Base-by-base conservation (phyloP, 2,329 filamentous ascomycete species). In the Lachnellula suecica region DNA sequence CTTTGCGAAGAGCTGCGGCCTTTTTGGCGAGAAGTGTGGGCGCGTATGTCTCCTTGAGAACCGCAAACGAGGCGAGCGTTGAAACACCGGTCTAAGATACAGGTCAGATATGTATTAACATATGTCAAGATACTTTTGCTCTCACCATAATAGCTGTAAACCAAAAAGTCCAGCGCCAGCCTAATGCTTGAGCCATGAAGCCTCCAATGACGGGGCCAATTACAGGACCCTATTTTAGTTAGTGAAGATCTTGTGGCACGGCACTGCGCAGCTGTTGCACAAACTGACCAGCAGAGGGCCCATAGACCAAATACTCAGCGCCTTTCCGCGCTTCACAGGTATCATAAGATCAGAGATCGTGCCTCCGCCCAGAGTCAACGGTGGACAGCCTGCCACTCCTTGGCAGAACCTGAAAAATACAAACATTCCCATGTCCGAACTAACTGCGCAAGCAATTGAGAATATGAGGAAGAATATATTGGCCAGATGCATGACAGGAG, bases 261-360 rank as follows among this genome's bases (percentile, higher is more conserved):
- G n/a, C n/a, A n/a, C n/a, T n/a, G n/a, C n/a, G n/a, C n/a, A n/a
- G n/a, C n/a, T n/a, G n/a, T n/a, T n/a, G n/a, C n/a, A n/a, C n/a
- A n/a, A n/a, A n/a, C n/a, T n/a, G 6, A 29, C 70, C 17, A 67
- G 54, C 20, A 69, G 63, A 9, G 74, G 73, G 0, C 74, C 75
- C 20, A 77, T 65, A 27, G 68, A 67, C 50, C 73, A 79, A 9
- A 64, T 69, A 1, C 76, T 73, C 80, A 87, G 84, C 47, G 80
- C 80, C 4, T 72, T 69, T 11, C 79, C 83, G 34, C 84, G 75
- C 58, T 81, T 74, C 60, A 84, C 79, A 44, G 77, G 76, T 0
- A 66, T 63, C 24, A 88, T 76, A 68, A 89, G 74, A 64, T 89
- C 87, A 25, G 83, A 80, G 29, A 89, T 83, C 2, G 81, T 81